These are phyloP conservation scores for Penicillium chermesinum DNA, from an alignment of 495 filamentous ascomycete species.

Conservation along the genomic window DNA sequence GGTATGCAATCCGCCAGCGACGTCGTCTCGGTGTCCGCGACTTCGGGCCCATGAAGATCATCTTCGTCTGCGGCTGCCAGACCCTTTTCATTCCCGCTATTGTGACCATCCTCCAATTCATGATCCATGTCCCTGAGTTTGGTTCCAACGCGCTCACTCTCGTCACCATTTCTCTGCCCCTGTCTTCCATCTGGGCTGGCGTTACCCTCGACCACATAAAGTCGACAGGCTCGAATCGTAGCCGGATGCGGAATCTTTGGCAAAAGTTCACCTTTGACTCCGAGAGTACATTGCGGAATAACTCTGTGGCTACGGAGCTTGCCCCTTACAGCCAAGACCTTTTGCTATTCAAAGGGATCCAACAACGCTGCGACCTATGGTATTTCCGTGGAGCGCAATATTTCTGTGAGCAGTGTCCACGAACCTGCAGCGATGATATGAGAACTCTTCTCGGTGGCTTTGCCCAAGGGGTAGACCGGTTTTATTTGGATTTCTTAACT, in stretches of 20 bases:
- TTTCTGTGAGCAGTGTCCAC: slow-evolving; percentile 19
- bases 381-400: slow-evolving; percentile 33
- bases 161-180: slow-evolving; percentile 68
- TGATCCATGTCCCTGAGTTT: slow-evolving; percentile 50
- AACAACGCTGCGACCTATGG: slow-evolving; percentile 18
- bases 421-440: neutral
- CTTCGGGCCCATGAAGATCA: slow-evolving; percentile 64
- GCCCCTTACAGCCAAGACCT: slow-evolving; percentile 18
- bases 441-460: neutral
- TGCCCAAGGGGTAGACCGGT: too few relatives aligned
- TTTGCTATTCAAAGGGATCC: slow-evolving; percentile 25
- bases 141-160: slow-evolving; percentile 58
- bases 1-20: slow-evolving; percentile 54
- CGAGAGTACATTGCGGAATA: slow-evolving; percentile 15
- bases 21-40: slow-evolving; percentile 51
- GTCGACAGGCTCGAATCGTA: slow-evolving; percentile 1
- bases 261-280: slow-evolving; percentile 14
- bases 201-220: slow-evolving; percentile 30
- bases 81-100: slow-evolving; percentile 78
- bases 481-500: too few relatives aligned
- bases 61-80: slow-evolving; percentile 71
- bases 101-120: slow-evolving; percentile 63
- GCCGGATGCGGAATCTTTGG: slow-evolving; percentile 27
- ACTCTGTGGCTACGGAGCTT: slow-evolving; percentile 10
- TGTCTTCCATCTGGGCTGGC: slow-evolving; percentile 75